A percentile compares a stretch with the other conserved stretches of the same genome.
Conservation (phyloP, 352 stramenopile species). For the Phytophthora sp. region DNA sequence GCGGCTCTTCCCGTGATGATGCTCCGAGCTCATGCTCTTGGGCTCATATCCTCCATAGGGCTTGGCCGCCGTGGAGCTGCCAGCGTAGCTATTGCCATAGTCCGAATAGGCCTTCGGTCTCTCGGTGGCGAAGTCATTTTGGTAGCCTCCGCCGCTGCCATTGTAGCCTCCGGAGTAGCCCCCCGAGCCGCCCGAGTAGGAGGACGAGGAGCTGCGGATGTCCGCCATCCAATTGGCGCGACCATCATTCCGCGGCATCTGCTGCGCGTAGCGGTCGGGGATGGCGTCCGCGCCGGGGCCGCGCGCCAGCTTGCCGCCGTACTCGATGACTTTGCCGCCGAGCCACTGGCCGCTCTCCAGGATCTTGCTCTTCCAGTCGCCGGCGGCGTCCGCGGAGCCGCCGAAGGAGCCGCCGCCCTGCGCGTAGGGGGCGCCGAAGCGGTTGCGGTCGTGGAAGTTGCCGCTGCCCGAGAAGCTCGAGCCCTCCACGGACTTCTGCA, state of each 20-base stretch:
- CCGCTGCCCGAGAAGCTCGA: slow-evolving; percentile 37
- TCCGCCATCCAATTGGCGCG: slow-evolving; percentile 82
- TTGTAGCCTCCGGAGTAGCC: slow-evolving; percentile 21
- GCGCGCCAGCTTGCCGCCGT: slow-evolving; percentile 61
- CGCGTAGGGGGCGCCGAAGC: slow-evolving; percentile 40
- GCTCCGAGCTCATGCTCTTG: slow-evolving; percentile 12
- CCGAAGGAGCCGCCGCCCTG: slow-evolving; percentile 28
- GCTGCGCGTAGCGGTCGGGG: slow-evolving; percentile 43
- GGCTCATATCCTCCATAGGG: slow-evolving; percentile 5
- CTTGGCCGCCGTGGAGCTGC: too few species aligned
- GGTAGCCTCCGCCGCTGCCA: slow-evolving; percentile 42
- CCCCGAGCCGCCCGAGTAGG: slow-evolving; percentile 2
- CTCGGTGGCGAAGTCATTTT: slow-evolving; percentile 79
- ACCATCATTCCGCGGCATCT: slow-evolving; percentile 70
- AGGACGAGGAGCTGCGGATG: slow-evolving; percentile 63
- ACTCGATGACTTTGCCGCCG: slow-evolving; percentile 76
- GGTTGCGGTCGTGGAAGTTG: slow-evolving; percentile 62
- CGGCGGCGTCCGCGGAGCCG: slow-evolving; percentile 11
- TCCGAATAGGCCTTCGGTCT: slow-evolving; percentile 45
- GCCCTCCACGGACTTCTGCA: slow-evolving; percentile 67
- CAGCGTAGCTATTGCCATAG: too few species aligned
- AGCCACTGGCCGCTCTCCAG: slow-evolving; percentile 75
- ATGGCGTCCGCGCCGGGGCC: slow-evolving; percentile 50
- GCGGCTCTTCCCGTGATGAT: slow-evolving; percentile 29
- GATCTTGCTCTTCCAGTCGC: slow-evolving; percentile 77